Conservation (phyloP, 306 rosid species). For the Casuarina equisetifolia region DNA sequence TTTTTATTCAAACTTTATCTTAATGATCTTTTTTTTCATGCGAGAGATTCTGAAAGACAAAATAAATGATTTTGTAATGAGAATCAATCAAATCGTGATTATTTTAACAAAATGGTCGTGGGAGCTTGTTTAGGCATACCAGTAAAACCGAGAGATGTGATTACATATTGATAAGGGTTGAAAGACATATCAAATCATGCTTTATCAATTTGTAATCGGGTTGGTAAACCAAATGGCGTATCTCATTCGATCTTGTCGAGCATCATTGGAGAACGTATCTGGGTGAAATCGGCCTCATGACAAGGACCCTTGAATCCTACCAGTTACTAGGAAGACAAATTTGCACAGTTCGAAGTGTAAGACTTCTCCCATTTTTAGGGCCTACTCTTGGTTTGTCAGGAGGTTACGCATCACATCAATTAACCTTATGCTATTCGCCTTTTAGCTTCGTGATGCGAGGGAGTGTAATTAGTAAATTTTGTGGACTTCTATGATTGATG, state of each 20-base stretch:
- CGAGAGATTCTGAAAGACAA: no score
- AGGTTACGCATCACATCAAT: not conserved
- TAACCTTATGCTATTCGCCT: not conserved
- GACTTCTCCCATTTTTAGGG: not conserved
- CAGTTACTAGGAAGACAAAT: not conserved
- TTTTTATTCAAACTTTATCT: no score
- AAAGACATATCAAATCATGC: constrained; percentile 40
- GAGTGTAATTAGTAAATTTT: not conserved
- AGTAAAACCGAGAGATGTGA: not conserved
- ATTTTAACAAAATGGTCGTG: no score
- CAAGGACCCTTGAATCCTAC: constrained; percentile 1
- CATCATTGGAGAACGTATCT: constrained; percentile 9
- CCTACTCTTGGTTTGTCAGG: not conserved
- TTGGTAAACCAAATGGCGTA: constrained; percentile 13
- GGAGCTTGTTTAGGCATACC: not conserved
- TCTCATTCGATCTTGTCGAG: constrained; percentile 20
- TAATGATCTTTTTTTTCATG: no score
- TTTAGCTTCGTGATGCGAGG: not conserved
- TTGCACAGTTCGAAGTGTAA: not conserved
- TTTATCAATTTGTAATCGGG: constrained; percentile 22
- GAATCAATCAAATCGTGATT: no score
- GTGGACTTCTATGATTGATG: not conserved
- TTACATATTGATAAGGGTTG: not conserved
- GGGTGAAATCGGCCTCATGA: not conserved
- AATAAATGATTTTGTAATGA: no score